Evolutionary conservation across 768 basidiomycete species (phyloP), one percentile per base, ranked within the genome.

Genomic region (Zangia roseola): DNA sequence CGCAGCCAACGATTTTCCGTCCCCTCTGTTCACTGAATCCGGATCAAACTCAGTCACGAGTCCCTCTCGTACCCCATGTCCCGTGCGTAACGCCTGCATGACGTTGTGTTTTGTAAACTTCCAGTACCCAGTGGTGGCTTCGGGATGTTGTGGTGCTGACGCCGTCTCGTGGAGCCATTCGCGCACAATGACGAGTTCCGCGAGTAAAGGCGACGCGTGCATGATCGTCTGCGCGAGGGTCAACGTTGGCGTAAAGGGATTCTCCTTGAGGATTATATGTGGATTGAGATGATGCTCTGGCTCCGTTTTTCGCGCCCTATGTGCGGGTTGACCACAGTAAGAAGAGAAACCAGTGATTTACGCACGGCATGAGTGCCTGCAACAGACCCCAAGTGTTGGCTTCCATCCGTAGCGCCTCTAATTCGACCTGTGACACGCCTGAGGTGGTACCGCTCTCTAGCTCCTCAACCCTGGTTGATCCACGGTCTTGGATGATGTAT

Each of bases 111-210:
- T 86, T 30, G 91, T 94, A 62, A 91, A 90, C 49, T 81, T 83
- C 82, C 86, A 88, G 68, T 93, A 94, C 3, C 88, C 90, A 0
- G 82, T 86, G 6, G 83, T 85, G 19, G 86, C 84, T 58, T 88
- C 91, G 1, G 85, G 84, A 36, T 77, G 74, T 25, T 73, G 67
- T 0, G 80, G 78, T n/a, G 74, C 49, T 0, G 82, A 79, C 0
- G 88, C 86, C 0, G 80, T 86, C 35, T 90, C 87, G 53, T 91
- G 88, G 1, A 92, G 74, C 91, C 91, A 94, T 64, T 92, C 89
- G n/a, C 88, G 81, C 8, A 92, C 83, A 37, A 88, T 82, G 39
- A 89, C 74, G 46, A 92, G 87, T 52, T 91, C 91, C 1, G 79
- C 69, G 30, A 92, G 81, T 2, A 85, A 74, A 0, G 80, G 81